Percentiles rank a stretch among this genome's conserved stretches.
Conservation (phyloP, 1,284 basidiomycete genomes). For the Chondrostereum purpureum region DNA sequence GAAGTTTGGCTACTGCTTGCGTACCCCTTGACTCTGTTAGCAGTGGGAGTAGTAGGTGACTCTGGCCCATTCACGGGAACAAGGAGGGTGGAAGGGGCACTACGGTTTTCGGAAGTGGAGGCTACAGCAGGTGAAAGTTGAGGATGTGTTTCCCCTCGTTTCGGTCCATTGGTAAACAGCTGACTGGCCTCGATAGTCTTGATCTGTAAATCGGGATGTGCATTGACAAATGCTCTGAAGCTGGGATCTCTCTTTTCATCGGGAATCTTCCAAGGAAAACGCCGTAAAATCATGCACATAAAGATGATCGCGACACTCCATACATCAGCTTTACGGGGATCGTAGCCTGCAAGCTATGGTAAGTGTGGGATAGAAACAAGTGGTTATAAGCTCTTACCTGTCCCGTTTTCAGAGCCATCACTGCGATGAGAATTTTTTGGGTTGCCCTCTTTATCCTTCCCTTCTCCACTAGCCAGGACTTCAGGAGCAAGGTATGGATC, state of each 20-base stretch:
- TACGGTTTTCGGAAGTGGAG: neutral
- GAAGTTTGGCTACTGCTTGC: neutral
- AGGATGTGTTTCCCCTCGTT: neutral
- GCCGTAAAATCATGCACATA: slow-evolving; percentile 95
- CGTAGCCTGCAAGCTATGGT: slow-evolving; percentile 55
- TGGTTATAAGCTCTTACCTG: slow-evolving; percentile 12
- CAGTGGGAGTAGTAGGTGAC: neutral
- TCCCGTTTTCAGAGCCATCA: neutral
- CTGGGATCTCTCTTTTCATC: slow-evolving; percentile 90
- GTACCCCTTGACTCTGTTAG: neutral
- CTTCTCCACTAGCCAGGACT: slow-evolving; percentile 63
- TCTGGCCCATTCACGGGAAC: neutral
- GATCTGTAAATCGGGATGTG: slow-evolving; percentile 81
- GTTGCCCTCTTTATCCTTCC: neutral
- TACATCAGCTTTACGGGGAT: slow-evolving; percentile 96
- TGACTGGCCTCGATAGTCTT: slow-evolving; percentile 28
- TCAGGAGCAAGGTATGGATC: slow-evolving; percentile 99
- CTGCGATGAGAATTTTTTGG: neutral
- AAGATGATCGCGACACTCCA: slow-evolving; percentile 99
- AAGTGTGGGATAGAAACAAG: no score
- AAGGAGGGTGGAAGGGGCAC: neutral
- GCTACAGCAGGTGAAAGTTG: no score
- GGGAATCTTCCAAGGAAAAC: slow-evolving; percentile 99
- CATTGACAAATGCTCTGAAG: slow-evolving; percentile 87
- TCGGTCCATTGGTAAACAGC: slow-evolving; percentile 1